phyloP scores from a whole-genome alignment of 192 early-diverging fungal genomes.

The Polychytrium aggregatum region DNA sequence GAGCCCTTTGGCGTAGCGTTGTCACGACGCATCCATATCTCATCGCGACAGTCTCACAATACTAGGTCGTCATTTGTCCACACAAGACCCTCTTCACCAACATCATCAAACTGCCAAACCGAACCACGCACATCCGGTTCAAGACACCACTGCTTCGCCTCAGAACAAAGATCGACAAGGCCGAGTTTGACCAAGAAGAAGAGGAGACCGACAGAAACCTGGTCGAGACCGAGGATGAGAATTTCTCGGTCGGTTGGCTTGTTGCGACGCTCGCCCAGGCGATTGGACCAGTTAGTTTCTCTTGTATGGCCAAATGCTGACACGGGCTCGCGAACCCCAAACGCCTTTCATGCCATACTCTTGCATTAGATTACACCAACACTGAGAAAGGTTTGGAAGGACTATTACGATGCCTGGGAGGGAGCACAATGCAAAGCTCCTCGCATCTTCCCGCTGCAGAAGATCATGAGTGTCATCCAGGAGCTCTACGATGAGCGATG shows the following conservation, averaged over 20 bases:
- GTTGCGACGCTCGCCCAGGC: not conserved
- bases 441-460: constrained; percentile 12
- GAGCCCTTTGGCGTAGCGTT: too few relatives aligned
- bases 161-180: constrained; percentile 13
- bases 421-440: constrained; percentile 19
- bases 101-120: constrained; percentile 8
- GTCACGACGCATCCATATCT: not conserved
- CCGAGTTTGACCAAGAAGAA: constrained; percentile 10
- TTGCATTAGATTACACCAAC: too few relatives aligned
- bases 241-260: not conserved
- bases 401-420: constrained; percentile 25
- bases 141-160: constrained; percentile 23
- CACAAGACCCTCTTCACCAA: constrained; percentile 15
- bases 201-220: too few relatives aligned
- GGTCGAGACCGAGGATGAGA: constrained; percentile 18
- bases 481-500: constrained; percentile 31
- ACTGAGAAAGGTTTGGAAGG: constrained; percentile 24
- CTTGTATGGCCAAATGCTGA: too few relatives aligned
- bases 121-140: constrained; percentile 22
- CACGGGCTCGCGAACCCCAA: too few relatives aligned
- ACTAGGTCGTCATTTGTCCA: constrained; percentile 37
- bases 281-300: not conserved
- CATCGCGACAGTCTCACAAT: not conserved
- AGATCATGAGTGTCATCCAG: constrained; percentile 24
- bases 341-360: too few relatives aligned